Base-by-base conservation (phyloP, 768 basidiomycete genomes). In the Plicaturopsis crispa region DNA sequence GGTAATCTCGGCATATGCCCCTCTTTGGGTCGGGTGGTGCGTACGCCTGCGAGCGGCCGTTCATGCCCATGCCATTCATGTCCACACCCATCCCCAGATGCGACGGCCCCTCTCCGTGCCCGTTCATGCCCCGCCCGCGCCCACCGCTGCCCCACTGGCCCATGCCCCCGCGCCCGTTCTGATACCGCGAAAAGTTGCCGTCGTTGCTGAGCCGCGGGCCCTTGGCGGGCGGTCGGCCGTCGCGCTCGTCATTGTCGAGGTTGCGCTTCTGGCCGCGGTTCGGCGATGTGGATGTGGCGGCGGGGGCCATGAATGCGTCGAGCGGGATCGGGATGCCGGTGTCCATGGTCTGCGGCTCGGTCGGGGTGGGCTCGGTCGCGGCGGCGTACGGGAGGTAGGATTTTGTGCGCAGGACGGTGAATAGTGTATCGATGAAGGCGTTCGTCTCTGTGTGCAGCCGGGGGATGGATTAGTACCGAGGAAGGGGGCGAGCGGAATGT, bases 1-100 rank as follows among this genome's bases (percentile, higher is more conserved):
- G 80, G 57, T 94, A 97, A 60, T 97, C 91, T 43, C 84, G 75
- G 64, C 92, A 97, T 44, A 84, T 74, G 10, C 85, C 85, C 47
- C 79, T 72, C 44, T 75, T 75, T 54, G 78, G 80, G 46, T 82
- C 84, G 50, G 78, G 81, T 21, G 80, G 81, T 38, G 73, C 75
- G 51, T 87, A 86, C 5, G 67, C 66, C 47, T 73, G 76, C 23
- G 69, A 66, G 20, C 67, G 70, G 16, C 43, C 51, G 33, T 48
- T 49, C 45, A 51, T 49, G 45, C 28, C 49, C n/a, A n/a, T n/a
- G 44, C 19, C 47, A 28, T 26, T 21, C 35, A 40, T 50, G 37
- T 61, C 59, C 39, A 33, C 56, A 44, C 56, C 59, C 48, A 61
- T 57, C 18, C 49, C 61, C 60, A 44, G 64, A 33, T 62, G 62